These are phyloP conservation scores for Trypanosoma scelopori DNA, from an alignment of 208 protist species.

Conservation along the genomic window DNA sequence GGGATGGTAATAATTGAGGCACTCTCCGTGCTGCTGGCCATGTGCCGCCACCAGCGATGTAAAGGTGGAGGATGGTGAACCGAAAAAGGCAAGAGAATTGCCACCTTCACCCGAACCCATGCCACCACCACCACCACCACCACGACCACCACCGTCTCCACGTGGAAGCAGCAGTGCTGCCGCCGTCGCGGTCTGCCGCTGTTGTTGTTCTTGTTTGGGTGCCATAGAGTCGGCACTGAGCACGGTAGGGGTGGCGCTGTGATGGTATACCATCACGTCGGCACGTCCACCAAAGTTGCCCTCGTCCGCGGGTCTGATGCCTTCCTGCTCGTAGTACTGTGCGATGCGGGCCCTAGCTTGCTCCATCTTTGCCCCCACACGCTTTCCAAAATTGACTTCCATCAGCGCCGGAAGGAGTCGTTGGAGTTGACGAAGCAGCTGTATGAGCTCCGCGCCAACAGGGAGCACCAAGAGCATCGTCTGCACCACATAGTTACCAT, in stretches of 20 bases:
- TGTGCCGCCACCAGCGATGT: not conserved
- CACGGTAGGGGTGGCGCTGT: too few relatives aligned
- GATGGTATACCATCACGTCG: not conserved
- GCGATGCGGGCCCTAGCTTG: conserved; percentile 48
- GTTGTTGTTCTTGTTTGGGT: conserved; percentile 1
- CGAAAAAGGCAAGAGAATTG: not conserved
- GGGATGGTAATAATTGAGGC: too few relatives aligned
- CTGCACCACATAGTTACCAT: conserved; percentile 98
- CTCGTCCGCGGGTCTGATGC: not conserved
- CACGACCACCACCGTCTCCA: not conserved
- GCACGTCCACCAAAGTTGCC: not conserved
- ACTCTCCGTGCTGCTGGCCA: not conserved
- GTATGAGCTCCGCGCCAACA: conserved; percentile 43
- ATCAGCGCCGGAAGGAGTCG: conserved; percentile 38
- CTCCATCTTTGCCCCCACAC: conserved; percentile 55
- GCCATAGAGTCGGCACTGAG: too few relatives aligned
- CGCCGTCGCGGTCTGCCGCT: not conserved
- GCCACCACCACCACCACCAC: not conserved
- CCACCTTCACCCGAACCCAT: not conserved
- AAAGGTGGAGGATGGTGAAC: not conserved
- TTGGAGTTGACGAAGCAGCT: conserved; percentile 42
- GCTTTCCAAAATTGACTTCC: conserved; percentile 64
- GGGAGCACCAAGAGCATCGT: conserved; percentile 88
- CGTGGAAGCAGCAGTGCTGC: not conserved
- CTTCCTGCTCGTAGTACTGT: conserved; percentile 15